Conservation (phyloP, 2,329 filamentous ascomycete species). For the Ophiosphaerella narmari region DNA sequence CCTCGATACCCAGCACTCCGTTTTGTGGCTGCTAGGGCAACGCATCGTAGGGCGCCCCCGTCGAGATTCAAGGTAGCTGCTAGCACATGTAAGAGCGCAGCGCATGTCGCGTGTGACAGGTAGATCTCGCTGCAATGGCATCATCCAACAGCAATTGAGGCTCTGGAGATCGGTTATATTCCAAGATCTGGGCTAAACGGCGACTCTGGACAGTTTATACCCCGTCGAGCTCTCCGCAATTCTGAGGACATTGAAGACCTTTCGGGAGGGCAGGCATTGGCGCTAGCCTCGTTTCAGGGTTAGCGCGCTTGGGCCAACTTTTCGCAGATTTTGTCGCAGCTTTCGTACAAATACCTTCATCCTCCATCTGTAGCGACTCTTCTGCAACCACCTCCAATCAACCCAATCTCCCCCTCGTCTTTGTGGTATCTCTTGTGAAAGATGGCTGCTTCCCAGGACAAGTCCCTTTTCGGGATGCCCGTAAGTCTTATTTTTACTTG, state of each 20-base stretch:
- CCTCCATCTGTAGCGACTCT: constrained; percentile 22
- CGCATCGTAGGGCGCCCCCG: constrained; percentile 9
- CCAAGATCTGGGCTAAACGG: no score
- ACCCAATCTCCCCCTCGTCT: constrained; percentile 26
- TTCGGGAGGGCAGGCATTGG: constrained; percentile 22
- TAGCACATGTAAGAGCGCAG: neutral
- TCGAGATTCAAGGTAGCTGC: neutral
- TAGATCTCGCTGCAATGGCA: neutral
- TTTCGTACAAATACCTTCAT: constrained; percentile 30
- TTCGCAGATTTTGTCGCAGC: constrained; percentile 26
- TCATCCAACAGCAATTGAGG: neutral
- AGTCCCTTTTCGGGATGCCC: constrained; percentile 52
- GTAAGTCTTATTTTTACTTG: constrained; percentile 34
- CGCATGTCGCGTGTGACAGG: neutral
- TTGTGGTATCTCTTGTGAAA: constrained; percentile 8
- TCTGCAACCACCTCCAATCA: constrained; percentile 23
- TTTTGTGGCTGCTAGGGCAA: constrained; percentile 29
- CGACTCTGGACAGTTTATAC: constrained; percentile 6
- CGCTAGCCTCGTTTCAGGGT: constrained; percentile 16
- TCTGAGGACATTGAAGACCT: constrained; percentile 29
- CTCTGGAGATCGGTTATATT: neutral
- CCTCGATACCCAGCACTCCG: constrained; percentile 1
- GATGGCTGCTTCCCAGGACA: constrained; percentile 20
- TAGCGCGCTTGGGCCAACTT: constrained; percentile 32
- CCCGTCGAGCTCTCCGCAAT: constrained; percentile 14